Percentiles rank a stretch among this genome's conserved stretches.
phyloP scores from a whole-genome alignment of 1,284 basidiomycete species.

The Boletus austroedulis region DNA sequence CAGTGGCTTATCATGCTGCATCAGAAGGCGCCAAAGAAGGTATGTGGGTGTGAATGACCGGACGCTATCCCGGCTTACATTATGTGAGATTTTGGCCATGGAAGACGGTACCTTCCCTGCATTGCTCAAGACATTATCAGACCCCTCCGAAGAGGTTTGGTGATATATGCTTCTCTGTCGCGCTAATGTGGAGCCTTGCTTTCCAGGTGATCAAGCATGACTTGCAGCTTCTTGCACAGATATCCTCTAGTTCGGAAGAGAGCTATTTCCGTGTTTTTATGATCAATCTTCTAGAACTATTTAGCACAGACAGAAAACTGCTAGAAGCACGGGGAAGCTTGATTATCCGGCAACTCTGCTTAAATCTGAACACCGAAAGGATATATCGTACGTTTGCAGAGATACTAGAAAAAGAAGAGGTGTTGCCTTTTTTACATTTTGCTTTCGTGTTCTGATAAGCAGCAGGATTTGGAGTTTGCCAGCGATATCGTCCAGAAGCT shows the following conservation, averaged over 20 bases:
- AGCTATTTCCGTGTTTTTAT: slow-evolving; percentile 95
- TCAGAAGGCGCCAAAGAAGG: slow-evolving; percentile 94
- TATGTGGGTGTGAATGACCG: slow-evolving; percentile 28
- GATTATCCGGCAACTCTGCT: slow-evolving; percentile 93
- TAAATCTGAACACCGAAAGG: slow-evolving; percentile 92
- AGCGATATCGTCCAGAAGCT: slow-evolving; percentile 97
- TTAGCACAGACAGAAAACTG: slow-evolving; percentile 90
- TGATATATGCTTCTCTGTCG: not conserved
- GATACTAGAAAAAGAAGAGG: slow-evolving; percentile 97
- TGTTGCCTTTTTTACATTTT: slow-evolving; percentile 28
- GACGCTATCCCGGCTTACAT: slow-evolving; percentile 1
- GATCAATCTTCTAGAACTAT: slow-evolving; percentile 90
- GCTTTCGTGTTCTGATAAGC: not conserved
- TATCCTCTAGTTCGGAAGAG: slow-evolving; percentile 91
- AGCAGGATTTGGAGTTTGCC: slow-evolving; percentile 91
- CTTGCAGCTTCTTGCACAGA: slow-evolving; percentile 93
- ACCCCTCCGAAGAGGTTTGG: slow-evolving; percentile 88
- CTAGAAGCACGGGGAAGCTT: slow-evolving; percentile 92
- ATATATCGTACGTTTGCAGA: slow-evolving; percentile 97
- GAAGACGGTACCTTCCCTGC: slow-evolving; percentile 97
- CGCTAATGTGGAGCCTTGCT: not conserved
- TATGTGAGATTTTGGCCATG: slow-evolving; percentile 80
- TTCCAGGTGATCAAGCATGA: slow-evolving; percentile 90
- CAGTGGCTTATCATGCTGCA: slow-evolving; percentile 99
- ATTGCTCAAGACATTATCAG: slow-evolving; percentile 92